These are phyloP conservation scores for Acer negundo DNA, from an alignment of 345 rosid genomes.

Conservation along the genomic window DNA sequence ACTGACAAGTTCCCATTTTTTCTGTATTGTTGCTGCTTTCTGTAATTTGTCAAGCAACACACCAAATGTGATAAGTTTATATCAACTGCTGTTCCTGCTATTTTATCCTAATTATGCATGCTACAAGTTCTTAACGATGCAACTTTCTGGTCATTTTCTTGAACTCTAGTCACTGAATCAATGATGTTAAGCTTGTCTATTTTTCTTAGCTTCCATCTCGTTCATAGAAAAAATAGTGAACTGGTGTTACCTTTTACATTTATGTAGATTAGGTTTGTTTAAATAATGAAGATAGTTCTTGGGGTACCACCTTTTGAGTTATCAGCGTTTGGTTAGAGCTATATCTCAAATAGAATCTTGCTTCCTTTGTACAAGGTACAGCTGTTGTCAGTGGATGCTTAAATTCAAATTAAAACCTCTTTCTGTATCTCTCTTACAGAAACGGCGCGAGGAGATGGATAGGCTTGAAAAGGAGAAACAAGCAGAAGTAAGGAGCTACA, in stretches of 20 bases:
- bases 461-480: slow-evolving; percentile 93
- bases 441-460: slow-evolving; percentile 86
- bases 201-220: not conserved
- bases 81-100: not conserved
- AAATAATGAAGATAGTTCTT: not conserved
- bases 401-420: not conserved
- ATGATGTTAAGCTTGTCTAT: not conserved
- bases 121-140: not conserved
- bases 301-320: not conserved
- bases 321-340: not conserved
- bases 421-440: slow-evolving; percentile 43
- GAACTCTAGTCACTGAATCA: not conserved
- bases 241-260: not conserved
- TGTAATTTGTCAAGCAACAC: not conserved
- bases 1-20: not conserved
- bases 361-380: not conserved
- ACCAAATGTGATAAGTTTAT: not conserved
- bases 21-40: not conserved
- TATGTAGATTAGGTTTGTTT: not conserved
- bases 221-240: not conserved
- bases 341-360: slow-evolving; percentile 4
- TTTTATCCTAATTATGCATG: not conserved
- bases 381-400: not conserved
- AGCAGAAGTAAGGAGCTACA: slow-evolving; percentile 93
- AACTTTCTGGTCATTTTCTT: not conserved